Evolutionary conservation across 2,329 filamentous ascomycete genomes (phyloP), one percentile per base, ranked within the genome.

Genomic region (Penicillium sp.): DNA sequence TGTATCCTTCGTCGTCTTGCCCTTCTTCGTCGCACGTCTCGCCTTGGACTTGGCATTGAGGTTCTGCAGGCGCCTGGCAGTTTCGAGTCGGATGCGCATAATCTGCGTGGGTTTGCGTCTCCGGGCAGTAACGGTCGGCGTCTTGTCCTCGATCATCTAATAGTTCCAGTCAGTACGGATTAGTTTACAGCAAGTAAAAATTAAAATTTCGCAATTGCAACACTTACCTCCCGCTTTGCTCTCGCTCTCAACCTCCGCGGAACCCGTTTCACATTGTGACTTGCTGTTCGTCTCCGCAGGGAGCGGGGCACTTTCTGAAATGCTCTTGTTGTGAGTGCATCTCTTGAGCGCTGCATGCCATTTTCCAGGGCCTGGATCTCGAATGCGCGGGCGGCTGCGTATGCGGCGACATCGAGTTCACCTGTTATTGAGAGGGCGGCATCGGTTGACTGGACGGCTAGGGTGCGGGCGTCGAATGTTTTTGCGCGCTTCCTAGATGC

Each of bases 241-340:
- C 89, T 84, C 39, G 77, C 77, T 55, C 89, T 84, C 68, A 98
- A 76, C 60, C 91, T 80, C 70, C 88, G 89, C 2, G 95, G 95
- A 16, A 99, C 88, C 60, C 89, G 85, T 76, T 93, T 96, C 35
- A 90, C 90, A 82, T 99, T 97, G 76, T 99, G 95, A 73, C 92
- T 96, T 21, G 93, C 95, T 0, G 93, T 96, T 66, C 95, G 84
- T 62, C 95, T 83, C 63, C 95, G 83, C 83, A 99, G 78, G 49
- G 88, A 87, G 64, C 91, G 85, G 1, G 95, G 95, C 5, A 99
- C 90, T 65, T 91, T 86, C 74, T 99, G 95, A 69, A 98, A 98
- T 14, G 93, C 93, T 51, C 93, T 84, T 56, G 85, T 87, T 44
- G 84, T 80, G 58, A 86, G 68, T 1, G 77, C 79, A 62, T 80